Percentiles rank a stretch among this genome's conserved stretches.
These are phyloP conservation scores for Termitomyces sp. DNA, from an alignment of 768 basidiomycete genomes.

Conservation along the genomic window DNA sequence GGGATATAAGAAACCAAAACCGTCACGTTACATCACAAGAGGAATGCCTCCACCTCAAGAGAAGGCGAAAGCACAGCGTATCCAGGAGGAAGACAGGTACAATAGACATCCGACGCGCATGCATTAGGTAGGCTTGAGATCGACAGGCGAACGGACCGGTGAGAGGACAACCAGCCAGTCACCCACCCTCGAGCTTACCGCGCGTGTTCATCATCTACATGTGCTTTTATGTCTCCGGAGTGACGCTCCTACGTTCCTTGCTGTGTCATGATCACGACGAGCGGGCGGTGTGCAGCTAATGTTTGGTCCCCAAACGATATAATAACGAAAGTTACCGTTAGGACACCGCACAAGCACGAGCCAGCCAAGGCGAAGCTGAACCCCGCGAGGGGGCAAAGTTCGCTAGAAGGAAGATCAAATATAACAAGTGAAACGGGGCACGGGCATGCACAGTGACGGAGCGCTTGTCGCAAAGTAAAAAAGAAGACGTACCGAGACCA, in stretches of 20 bases:
- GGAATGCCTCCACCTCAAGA: slow-evolving; percentile 30
- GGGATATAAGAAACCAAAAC: slow-evolving; percentile 14
- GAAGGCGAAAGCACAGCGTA: slow-evolving; percentile 36
- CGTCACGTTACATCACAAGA: slow-evolving; percentile 30
- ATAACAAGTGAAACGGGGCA: slow-evolving; percentile 17
- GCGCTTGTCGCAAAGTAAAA: slow-evolving; percentile 52
- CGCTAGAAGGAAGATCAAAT: slow-evolving; percentile 14
- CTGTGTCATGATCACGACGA: slow-evolving; percentile 8
- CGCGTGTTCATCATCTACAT: slow-evolving; percentile 30
- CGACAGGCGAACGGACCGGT: slow-evolving; percentile 27
- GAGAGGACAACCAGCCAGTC: slow-evolving; percentile 5
- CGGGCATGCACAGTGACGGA: slow-evolving; percentile 26
- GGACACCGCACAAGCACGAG: slow-evolving; percentile 22
- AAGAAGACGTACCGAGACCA: slow-evolving; percentile 91
- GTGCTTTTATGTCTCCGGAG: slow-evolving; percentile 35
- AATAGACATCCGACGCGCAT: slow-evolving; percentile 42
- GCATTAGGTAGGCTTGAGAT: slow-evolving; percentile 22
- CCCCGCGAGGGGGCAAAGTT: slow-evolving; percentile 13
- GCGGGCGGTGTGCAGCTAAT: slow-evolving; percentile 8
- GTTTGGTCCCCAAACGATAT: slow-evolving; percentile 19
- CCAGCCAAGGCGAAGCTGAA: slow-evolving; percentile 16
- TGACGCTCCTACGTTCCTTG: slow-evolving; percentile 24
- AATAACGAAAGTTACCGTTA: slow-evolving; percentile 15
- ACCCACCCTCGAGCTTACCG: slow-evolving; percentile 33
- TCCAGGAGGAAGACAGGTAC: slow-evolving; percentile 52